Conservation (phyloP, 164 flowering plant species). For the Brasenia schreberi region DNA sequence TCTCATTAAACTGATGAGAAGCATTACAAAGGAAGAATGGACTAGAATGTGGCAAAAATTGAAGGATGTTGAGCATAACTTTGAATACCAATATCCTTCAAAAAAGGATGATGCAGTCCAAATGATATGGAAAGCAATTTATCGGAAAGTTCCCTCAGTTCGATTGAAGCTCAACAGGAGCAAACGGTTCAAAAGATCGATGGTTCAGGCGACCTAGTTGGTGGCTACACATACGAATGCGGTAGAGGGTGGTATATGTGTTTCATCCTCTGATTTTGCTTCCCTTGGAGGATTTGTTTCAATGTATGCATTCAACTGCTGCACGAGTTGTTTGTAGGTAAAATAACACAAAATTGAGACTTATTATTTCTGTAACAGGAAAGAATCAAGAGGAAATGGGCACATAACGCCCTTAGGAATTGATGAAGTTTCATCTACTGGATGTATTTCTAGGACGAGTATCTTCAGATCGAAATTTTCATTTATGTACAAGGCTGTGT, state of each 20-base stretch:
- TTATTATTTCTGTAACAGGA: too few species aligned
- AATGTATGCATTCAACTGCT: too few species aligned
- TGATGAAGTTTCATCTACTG: too few species aligned
- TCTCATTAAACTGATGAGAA: constrained; percentile 41
- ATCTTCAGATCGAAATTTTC: too few species aligned
- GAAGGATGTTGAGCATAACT: constrained; percentile 43
- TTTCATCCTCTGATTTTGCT: not conserved
- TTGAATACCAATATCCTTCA: constrained; percentile 60
- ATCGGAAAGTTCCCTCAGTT: constrained; percentile 42
- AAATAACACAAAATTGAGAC: too few species aligned
- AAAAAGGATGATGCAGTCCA: constrained; percentile 62
- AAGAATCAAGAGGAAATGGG: too few species aligned
- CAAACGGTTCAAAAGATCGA: constrained; percentile 14
- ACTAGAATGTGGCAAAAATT: constrained; percentile 51
- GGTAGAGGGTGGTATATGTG: not conserved
- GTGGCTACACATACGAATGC: not conserved
- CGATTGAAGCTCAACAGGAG: constrained; percentile 34
- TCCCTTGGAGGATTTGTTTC: too few species aligned
- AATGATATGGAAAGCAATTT: constrained; percentile 83
- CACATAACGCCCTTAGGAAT: too few species aligned
- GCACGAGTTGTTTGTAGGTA: too few species aligned
- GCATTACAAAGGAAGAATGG: constrained; percentile 57
- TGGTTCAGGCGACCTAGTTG: not conserved
- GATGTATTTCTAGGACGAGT: too few species aligned
- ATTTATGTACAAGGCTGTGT: too few species aligned